Percentiles rank a stretch among this genome's conserved stretches.
These are phyloP conservation scores for Ballota nigra DNA, from an alignment of 257 asterid species.

Conservation along the genomic window DNA sequence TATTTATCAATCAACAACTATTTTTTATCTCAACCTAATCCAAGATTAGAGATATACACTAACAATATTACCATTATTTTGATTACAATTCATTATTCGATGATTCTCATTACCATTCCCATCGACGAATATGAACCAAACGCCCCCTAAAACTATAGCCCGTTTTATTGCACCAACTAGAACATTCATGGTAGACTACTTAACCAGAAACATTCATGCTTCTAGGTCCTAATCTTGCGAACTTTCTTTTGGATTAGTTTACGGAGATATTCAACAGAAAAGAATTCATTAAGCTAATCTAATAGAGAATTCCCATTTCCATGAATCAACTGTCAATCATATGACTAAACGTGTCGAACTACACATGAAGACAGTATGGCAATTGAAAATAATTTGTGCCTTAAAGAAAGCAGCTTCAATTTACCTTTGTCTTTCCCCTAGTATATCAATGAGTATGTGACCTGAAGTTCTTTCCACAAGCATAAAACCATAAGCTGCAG, in stretches of 20 bases:
- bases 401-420: conserved; percentile 15
- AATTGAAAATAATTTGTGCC: background rate
- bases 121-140: background rate
- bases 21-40: background rate
- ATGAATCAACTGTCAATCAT: background rate
- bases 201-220: conserved; percentile 16
- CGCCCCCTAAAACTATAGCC: background rate
- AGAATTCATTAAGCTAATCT: background rate
- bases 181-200: background rate
- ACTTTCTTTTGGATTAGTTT: background rate
- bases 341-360: no score
- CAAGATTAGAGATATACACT: background rate
- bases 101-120: background rate
- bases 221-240: background rate
- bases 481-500: conserved; percentile 95
- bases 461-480: conserved; percentile 97
- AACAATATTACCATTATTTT: background rate
- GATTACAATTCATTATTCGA: no score
- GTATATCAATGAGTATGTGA: conserved; percentile 76
- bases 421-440: conserved; percentile 88
- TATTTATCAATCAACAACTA: background rate
- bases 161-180: conserved; percentile 10
- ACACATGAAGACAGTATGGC: background rate
- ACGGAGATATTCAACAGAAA: background rate
- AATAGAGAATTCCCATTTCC: background rate